Percentiles rank a stretch among this genome's conserved stretches.
These are phyloP conservation scores for Tuber umbilicatum DNA, from an alignment of 495 filamentous ascomycete species.

Conservation along the genomic window DNA sequence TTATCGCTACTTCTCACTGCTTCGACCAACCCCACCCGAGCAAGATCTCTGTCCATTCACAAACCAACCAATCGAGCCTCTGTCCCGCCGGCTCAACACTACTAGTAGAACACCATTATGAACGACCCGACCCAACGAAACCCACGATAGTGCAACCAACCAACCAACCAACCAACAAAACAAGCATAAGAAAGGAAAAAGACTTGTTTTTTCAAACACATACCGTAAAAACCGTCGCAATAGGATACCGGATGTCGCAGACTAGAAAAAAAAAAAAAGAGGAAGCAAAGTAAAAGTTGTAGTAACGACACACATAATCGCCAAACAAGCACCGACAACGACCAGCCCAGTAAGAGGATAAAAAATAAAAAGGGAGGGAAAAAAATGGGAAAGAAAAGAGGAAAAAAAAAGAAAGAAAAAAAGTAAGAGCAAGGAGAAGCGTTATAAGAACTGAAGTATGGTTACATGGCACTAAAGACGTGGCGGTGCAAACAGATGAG, in stretches of 20 bases:
- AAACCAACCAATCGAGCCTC: slow-evolving; percentile 23
- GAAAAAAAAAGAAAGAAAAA: slow-evolving; percentile 7
- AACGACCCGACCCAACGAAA: background rate
- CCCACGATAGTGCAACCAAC: background rate
- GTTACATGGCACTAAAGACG: slow-evolving; percentile 36
- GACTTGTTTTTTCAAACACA: background rate
- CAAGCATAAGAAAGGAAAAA: background rate
- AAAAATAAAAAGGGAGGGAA: background rate
- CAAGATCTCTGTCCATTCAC: slow-evolving; percentile 10
- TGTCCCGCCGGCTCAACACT: background rate
- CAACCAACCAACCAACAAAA: background rate
- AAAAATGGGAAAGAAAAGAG: background rate
- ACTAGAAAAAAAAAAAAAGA: background rate
- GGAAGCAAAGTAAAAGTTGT: background rate
- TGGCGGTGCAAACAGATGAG: slow-evolving; percentile 7
- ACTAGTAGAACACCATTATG: slow-evolving; percentile 1
- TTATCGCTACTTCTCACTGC: background rate
- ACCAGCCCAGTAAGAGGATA: background rate
- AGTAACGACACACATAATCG: slow-evolving; percentile 3
- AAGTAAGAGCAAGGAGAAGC: slow-evolving; percentile 9
- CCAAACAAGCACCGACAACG: slow-evolving; percentile 3
- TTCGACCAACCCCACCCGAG: background rate
- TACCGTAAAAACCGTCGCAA: slow-evolving; percentile 20
- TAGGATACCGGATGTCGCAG: slow-evolving; percentile 4
- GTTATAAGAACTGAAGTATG: slow-evolving; percentile 30